Conservation (phyloP, 106 monocot species). For the Dactylorhiza incarnata region DNA sequence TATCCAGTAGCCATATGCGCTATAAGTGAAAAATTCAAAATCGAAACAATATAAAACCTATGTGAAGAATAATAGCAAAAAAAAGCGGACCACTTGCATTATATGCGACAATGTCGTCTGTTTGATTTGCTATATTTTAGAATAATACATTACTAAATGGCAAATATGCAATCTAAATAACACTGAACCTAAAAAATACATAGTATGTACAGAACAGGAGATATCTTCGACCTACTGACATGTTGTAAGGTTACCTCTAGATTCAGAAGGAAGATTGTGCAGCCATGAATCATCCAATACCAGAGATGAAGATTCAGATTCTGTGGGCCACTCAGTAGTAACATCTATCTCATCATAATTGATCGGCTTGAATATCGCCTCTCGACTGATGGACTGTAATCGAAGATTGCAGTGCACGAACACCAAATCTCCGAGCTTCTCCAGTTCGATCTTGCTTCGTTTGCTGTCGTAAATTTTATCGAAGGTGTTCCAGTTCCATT, state of each 20-base stretch:
- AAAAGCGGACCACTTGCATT: too few relatives aligned
- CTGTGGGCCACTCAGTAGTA: slow-evolving; percentile 38
- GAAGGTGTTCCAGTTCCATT: slow-evolving; percentile 44
- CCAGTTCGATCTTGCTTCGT: slow-evolving; percentile 21
- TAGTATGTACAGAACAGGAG: background rate
- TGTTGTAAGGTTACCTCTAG: slow-evolving; percentile 14
- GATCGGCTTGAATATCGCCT: slow-evolving; percentile 20
- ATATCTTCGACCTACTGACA: slow-evolving; percentile 14
- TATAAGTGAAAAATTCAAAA: too few relatives aligned
- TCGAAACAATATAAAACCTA: too few relatives aligned
- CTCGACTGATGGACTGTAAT: slow-evolving; percentile 19
- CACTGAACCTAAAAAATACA: background rate
- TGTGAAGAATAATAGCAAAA: too few relatives aligned
- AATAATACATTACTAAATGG: too few relatives aligned
- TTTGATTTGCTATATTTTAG: too few relatives aligned
- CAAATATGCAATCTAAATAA: too few relatives aligned
- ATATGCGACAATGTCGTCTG: too few relatives aligned
- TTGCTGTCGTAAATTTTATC: slow-evolving; percentile 20
- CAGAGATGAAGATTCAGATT: slow-evolving; percentile 29
- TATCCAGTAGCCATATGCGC: too few relatives aligned
- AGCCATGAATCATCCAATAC: slow-evolving; percentile 45
- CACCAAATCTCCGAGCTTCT: slow-evolving; percentile 42
- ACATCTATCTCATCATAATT: slow-evolving; percentile 42
- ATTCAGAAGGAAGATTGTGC: slow-evolving; percentile 27
- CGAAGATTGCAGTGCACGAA: slow-evolving; percentile 44